phyloP scores from a whole-genome alignment of 1,139 yeast genomes.

The Saccharomyces uvarum region DNA sequence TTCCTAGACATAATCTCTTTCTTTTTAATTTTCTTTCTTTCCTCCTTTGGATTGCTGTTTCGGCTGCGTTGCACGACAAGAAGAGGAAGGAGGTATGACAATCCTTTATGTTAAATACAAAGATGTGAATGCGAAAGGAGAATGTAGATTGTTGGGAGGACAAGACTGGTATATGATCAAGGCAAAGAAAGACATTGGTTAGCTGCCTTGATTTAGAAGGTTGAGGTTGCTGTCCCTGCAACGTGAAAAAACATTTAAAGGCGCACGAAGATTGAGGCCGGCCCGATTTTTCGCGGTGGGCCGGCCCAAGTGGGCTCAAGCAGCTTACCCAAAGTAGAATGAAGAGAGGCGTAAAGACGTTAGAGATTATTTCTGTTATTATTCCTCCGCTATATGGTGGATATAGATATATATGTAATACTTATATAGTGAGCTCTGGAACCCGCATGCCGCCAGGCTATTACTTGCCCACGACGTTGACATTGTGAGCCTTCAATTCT shows the following conservation, averaged over 20 bases:
- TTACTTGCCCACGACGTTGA: conserved; percentile 3
- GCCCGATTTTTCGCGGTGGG: neutral
- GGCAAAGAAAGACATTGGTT: neutral
- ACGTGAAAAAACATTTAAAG: neutral
- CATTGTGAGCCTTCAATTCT: conserved; percentile 15
- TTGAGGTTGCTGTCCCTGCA: conserved; percentile 5
- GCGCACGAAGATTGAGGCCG: neutral
- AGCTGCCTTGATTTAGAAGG: neutral
- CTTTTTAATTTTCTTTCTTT: neutral
- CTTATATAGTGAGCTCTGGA: neutral
- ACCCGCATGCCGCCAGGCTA: neutral
- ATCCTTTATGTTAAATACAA: neutral
- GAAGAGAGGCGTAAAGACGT: neutral
- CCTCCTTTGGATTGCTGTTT: neutral
- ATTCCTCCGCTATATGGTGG: neutral
- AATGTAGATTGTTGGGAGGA: neutral
- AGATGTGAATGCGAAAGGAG: neutral
- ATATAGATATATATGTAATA: neutral
- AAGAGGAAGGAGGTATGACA: neutral
- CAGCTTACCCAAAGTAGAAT: neutral
- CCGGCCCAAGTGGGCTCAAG: neutral
- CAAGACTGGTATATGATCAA: neutral
- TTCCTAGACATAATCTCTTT: neutral
- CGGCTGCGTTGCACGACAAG: neutral
- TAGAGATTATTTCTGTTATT: neutral